Percentiles rank a stretch among this genome's conserved stretches.
phyloP scores from a whole-genome alignment of 208 protist species.

The Leishmania gerbilli region DNA sequence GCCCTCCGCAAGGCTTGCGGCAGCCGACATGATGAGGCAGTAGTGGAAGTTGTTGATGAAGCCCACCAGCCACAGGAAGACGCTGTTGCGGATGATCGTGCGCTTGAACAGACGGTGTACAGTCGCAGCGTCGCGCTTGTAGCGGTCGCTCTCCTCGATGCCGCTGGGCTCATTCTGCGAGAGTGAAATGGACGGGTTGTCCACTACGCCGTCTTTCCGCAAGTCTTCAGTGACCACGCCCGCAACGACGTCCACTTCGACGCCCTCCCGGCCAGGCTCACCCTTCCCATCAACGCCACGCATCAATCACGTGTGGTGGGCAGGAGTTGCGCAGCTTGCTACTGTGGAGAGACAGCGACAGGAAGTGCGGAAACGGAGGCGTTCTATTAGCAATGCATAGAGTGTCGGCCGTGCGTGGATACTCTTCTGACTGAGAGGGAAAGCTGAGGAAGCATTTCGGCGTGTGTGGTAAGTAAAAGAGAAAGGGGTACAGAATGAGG shows the following conservation, averaged over 20 bases:
- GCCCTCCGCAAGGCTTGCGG: slow-evolving; percentile 40
- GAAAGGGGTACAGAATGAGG: background rate
- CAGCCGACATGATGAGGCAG: slow-evolving; percentile 75
- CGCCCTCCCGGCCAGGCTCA: background rate
- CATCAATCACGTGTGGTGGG: background rate
- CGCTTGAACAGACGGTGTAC: background rate
- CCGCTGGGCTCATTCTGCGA: background rate
- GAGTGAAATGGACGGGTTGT: background rate
- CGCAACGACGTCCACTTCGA: background rate
- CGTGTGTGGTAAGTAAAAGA: background rate
- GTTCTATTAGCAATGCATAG: background rate
- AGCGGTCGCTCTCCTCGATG: background rate
- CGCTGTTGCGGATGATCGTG: slow-evolving; percentile 33
- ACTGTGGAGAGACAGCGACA: background rate
- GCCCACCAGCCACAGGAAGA: slow-evolving; percentile 67
- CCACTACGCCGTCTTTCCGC: background rate
- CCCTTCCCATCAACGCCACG: background rate
- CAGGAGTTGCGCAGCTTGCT: background rate
- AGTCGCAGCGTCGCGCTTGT: slow-evolving; percentile 1
- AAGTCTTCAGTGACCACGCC: background rate
- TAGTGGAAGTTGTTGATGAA: slow-evolving; percentile 94
- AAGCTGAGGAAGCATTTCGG: background rate
- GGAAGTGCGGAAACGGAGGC: background rate
- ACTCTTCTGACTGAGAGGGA: background rate
- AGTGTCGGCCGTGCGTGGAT: background rate